phyloP scores from a whole-genome alignment of 495 filamentous ascomycete genomes.

The Xylaria grammica region DNA sequence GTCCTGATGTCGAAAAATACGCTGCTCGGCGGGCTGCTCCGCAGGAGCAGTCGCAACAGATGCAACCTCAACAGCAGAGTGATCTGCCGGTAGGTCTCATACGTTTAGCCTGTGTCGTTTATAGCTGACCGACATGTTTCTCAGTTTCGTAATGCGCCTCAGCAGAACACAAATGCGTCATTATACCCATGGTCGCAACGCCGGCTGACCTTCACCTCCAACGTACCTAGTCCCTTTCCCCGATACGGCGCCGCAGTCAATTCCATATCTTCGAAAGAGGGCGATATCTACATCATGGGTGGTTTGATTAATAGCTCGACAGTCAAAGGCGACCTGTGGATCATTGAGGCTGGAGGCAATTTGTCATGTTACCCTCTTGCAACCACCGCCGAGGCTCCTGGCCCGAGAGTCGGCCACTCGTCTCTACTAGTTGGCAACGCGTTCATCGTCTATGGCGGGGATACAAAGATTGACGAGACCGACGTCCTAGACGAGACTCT shows the following conservation, averaged over 20 bases:
- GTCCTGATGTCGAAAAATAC: slow-evolving; percentile 54
- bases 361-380: slow-evolving; percentile 90
- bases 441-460: slow-evolving; percentile 98
- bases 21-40: slow-evolving; percentile 45
- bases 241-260: slow-evolving; percentile 98
- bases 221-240: slow-evolving; percentile 88
- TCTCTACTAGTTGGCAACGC: slow-evolving; percentile 96
- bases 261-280: slow-evolving; percentile 89
- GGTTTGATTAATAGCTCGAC: slow-evolving; percentile 91
- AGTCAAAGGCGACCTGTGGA: slow-evolving; percentile 96
- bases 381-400: slow-evolving; percentile 91
- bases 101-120: neutral
- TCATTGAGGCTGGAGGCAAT: slow-evolving; percentile 89
- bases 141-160: slow-evolving; percentile 55
- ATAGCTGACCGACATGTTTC: slow-evolving; percentile 24
- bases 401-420: slow-evolving; percentile 92
- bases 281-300: slow-evolving; percentile 97
- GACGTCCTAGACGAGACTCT: slow-evolving; percentile 93
- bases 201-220: slow-evolving; percentile 80
- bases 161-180: slow-evolving; percentile 55
- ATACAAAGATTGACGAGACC: slow-evolving; percentile 93
- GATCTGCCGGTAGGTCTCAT: slow-evolving; percentile 55
- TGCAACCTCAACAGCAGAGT: slow-evolving; percentile 38
- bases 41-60: slow-evolving; percentile 37
- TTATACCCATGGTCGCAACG: slow-evolving; percentile 97